A percentile compares a stretch with the other conserved stretches of the same genome.
phyloP scores from a whole-genome alignment of 2,329 filamentous ascomycete species.

The Pestalotiopsis sp. region DNA sequence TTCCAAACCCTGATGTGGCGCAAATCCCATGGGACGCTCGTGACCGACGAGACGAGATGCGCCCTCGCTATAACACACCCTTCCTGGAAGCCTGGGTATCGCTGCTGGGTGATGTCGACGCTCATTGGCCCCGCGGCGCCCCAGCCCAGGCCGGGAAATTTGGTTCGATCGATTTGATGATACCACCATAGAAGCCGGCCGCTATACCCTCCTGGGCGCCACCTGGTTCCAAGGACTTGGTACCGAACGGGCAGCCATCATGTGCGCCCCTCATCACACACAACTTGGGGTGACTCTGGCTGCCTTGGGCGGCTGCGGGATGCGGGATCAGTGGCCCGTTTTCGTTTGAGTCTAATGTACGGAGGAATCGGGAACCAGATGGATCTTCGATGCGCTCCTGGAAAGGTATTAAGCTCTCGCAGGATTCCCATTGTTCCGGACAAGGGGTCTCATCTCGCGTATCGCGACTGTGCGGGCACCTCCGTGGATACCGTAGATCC shows the following conservation, averaged over 20 bases:
- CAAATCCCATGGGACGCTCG: background rate
- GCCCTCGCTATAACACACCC: background rate
- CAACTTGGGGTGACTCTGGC: background rate
- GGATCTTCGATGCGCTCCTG: too few species aligned
- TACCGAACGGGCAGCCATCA: background rate
- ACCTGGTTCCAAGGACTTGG: background rate
- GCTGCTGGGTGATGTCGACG: background rate
- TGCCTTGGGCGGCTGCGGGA: background rate
- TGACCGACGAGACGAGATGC: background rate
- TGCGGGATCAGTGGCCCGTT: background rate
- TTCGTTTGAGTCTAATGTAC: background rate
- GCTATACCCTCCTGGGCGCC: background rate
- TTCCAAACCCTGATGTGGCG: background rate
- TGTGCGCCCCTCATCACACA: background rate
- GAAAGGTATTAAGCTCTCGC: too few species aligned
- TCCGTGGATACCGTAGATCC: too few species aligned
- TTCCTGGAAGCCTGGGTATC: background rate
- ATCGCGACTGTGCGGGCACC: too few species aligned
- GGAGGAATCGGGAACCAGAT: background rate
- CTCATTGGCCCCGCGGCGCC: background rate
- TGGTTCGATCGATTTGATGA: background rate
- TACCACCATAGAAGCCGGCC: background rate
- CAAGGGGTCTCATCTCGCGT: too few species aligned
- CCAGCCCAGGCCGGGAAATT: background rate
- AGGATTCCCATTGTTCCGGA: too few species aligned